Evolutionary conservation across 768 basidiomycete genomes (phyloP), one percentile per base, ranked within the genome.

Genomic region (Lyophyllum atratum): DNA sequence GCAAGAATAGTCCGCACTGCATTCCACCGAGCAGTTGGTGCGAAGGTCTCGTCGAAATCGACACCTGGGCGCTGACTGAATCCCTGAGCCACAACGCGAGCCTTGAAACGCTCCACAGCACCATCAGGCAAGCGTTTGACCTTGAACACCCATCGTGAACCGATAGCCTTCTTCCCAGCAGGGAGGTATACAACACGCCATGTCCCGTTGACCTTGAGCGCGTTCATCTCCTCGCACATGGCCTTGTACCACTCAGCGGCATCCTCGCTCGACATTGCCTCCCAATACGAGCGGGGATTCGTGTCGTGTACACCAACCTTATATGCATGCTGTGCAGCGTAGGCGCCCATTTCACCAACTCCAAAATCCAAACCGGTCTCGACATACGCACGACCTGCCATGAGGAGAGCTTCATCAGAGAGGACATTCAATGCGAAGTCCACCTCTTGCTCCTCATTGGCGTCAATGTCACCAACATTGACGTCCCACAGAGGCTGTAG

Each of bases 121-220:
- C 78, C 80, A 54, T 74, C 64, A 17, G 69, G 56, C 55, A 79
- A 69, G 40, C 66, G 65, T 62, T 83, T 83, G 49, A 74, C 66
- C 44, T 70, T 72, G 63, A 73, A 77, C 4, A 79, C 75, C 76
- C 77, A 78, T 51, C 62, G 46, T 22, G 59, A 71, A 0, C 70
- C 72, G 55, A 80, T 74, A 11, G 70, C 63, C 34, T 68, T 71
- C 21, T 61, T 54, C 15, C 66, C 71, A 21, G 54, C 49, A 6
- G 78, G 78, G 1, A 74, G 63, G 19, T 68, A 51, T 0, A 74
- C 73, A 0, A 74, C 55, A 21, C 70, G 63, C 69, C 74, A 81
- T 0, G 74, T 74, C 2, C 72, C 64, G 48, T 70, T 73, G 3
- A 54, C 47, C 22, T 55, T 8, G 15, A 67, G 64, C 1, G 62